Evolutionary conservation across 2,329 filamentous ascomycete genomes (phyloP), one percentile per base, ranked within the genome.

Genomic region (Diaporthe vaccinii): DNA sequence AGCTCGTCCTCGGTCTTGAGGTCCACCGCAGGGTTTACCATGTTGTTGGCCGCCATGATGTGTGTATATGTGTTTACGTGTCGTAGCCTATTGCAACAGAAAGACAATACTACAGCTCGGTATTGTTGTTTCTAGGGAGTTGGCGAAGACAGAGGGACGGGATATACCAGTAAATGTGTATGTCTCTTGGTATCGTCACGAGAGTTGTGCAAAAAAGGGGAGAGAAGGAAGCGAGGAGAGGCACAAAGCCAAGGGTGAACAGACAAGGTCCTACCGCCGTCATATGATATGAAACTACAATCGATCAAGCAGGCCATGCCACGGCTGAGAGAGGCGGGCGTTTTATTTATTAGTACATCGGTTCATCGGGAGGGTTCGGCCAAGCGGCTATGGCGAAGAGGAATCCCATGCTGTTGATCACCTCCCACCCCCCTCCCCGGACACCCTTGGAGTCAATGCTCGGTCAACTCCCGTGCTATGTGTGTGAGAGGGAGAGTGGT

Each of bases 31-130:
- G 86, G 82, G 82, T 87, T 90, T 74, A 88, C 82, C 91, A 93
- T 93, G 83, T 91, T 92, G 84, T 89, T 89, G 79, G 88, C 85
- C 77, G 90, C 89, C 90, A 92, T 92, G 79, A 59, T 86, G 84
- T 79, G 79, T 78, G 10, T 65, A 7, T 9, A 15, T 62, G 4
- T 36, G 22, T 59, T 12, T 39, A 14, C n/a, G 77, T 75, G 69
- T 2, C 20, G 20, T 44, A 4, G 59, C 46, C 25, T 53, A 25
- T 34, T 61, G 28, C n/a, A 20, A 17, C 7, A 31, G 49, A 10
- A n/a, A 67, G 17, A 36, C 20, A 31, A 12, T 58, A 25, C 25
- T 65, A 34, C 76, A 57, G 57, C 57, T 44, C 59, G 62, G 72
- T 77, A 65, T 25, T 39, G n/a, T 65, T 68, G 44, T 61, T 28